phyloP scores from a whole-genome alignment of 768 basidiomycete genomes.

The Sutorius australiensis region DNA sequence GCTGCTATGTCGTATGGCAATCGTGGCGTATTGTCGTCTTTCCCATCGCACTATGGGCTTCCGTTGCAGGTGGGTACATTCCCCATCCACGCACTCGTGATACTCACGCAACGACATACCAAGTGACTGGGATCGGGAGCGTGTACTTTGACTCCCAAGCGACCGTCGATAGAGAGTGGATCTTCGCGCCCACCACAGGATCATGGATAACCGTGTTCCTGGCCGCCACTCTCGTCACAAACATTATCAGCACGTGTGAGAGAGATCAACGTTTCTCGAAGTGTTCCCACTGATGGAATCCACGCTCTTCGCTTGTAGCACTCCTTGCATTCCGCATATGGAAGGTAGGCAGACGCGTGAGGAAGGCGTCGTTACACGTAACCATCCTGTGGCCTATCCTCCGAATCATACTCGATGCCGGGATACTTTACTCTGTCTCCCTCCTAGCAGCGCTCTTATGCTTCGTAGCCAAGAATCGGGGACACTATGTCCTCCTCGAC shows the following conservation, averaged over 20 bases:
- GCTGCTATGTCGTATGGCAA: constrained; percentile 28
- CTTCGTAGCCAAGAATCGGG: constrained; percentile 20
- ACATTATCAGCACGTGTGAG: constrained; percentile 21
- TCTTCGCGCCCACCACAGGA: constrained; percentile 15
- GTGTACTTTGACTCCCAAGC: constrained; percentile 15
- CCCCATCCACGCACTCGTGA: background rate
- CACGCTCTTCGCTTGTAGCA: constrained; percentile 2
- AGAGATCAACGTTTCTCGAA: background rate
- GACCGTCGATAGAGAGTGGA: constrained; percentile 4
- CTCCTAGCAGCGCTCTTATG: constrained; percentile 22
- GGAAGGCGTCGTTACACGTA: background rate
- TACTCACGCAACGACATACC: background rate
- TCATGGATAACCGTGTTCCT: constrained; percentile 25
- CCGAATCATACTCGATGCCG: constrained; percentile 24
- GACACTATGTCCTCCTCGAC: constrained; percentile 21
- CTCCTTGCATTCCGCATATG: constrained; percentile 27
- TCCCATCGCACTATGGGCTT: constrained; percentile 18
- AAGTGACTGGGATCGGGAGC: constrained; percentile 16
- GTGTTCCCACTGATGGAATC: background rate
- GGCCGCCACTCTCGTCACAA: constrained; percentile 17
- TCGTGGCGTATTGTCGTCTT: constrained; percentile 18
- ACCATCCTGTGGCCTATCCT: constrained; percentile 16
- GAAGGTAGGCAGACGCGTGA: constrained; percentile 12
- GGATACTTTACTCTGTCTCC: constrained; percentile 20
- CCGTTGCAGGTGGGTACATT: constrained; percentile 1